phyloP scores from a whole-genome alignment of 2,329 filamentous ascomycete species.

The Hymenoscyphus salicellus region DNA sequence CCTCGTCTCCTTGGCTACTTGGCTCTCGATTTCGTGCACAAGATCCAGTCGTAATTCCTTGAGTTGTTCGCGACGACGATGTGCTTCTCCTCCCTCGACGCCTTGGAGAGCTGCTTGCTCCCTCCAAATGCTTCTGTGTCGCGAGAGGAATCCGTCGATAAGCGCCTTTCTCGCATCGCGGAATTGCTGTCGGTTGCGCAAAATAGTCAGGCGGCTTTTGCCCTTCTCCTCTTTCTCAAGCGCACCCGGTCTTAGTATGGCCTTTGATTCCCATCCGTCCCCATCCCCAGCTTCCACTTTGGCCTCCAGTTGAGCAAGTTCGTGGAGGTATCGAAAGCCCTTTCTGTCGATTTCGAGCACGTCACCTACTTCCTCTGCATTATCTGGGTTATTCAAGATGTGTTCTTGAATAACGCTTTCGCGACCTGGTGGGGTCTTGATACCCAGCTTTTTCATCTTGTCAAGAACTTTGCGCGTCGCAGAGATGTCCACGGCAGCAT shows the following conservation, averaged over 20 bases:
- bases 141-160: slow-evolving; percentile 2
- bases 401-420: slow-evolving; percentile 22
- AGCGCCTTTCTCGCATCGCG: background rate
- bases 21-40: slow-evolving; percentile 32
- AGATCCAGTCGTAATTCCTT: slow-evolving; percentile 22
- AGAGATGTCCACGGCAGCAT: slow-evolving; percentile 47
- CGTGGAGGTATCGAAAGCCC: background rate
- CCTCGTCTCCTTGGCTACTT: slow-evolving; percentile 27
- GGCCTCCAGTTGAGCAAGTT: slow-evolving; percentile 16
- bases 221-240: too few relatives aligned
- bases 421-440: background rate
- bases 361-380: background rate
- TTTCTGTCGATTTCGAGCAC: background rate
- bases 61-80: slow-evolving; percentile 28
- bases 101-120: slow-evolving; percentile 4
- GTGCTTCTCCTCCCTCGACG: background rate
- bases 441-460: slow-evolving; percentile 43
- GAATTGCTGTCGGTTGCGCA: background rate
- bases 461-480: slow-evolving; percentile 42
- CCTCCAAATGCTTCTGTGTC: slow-evolving; percentile 7
- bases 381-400: background rate
- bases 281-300: slow-evolving; percentile 10
- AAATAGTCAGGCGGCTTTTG: background rate
- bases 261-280: background rate
- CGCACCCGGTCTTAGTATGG: background rate